phyloP scores from a whole-genome alignment of 495 filamentous ascomycete genomes.

The Penicillium verhagenii region DNA sequence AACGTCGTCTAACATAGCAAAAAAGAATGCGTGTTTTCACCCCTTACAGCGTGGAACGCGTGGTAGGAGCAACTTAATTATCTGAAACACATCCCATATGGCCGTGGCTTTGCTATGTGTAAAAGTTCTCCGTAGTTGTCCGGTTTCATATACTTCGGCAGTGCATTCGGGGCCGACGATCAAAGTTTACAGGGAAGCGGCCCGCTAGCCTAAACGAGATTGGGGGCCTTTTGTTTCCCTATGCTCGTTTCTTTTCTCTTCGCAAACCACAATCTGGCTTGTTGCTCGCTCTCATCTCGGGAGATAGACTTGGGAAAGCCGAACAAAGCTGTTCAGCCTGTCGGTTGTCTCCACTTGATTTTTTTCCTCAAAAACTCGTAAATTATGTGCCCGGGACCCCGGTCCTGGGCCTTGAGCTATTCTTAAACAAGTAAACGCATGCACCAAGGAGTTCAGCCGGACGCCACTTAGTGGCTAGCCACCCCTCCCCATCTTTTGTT shows the following conservation, averaged over 20 bases:
- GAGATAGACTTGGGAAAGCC: background rate
- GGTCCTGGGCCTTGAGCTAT: background rate
- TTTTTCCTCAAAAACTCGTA: background rate
- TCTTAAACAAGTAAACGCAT: background rate
- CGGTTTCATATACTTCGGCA: constrained; percentile 11
- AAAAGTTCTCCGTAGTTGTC: background rate
- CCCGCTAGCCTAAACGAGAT: constrained; percentile 6
- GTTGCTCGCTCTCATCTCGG: background rate
- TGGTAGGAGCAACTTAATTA: constrained; percentile 27
- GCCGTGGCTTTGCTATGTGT: constrained; percentile 21
- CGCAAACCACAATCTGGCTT: background rate
- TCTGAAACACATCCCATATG: constrained; percentile 31
- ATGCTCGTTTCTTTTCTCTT: background rate
- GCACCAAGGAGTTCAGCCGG: background rate
- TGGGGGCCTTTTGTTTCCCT: background rate
- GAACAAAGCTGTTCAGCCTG: background rate
- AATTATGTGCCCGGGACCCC: background rate
- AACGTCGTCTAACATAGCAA: constrained; percentile 28
- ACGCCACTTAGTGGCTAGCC: background rate
- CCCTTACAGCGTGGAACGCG: constrained; percentile 17
- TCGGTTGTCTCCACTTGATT: background rate
- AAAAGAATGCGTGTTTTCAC: constrained; percentile 7
- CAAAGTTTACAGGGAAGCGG: background rate
- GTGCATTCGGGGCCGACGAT: constrained; percentile 9
- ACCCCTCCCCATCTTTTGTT: background rate